Conservation (phyloP, 1,284 basidiomycete genomes). For the Cutaneotrichosporon curvatum region DNA sequence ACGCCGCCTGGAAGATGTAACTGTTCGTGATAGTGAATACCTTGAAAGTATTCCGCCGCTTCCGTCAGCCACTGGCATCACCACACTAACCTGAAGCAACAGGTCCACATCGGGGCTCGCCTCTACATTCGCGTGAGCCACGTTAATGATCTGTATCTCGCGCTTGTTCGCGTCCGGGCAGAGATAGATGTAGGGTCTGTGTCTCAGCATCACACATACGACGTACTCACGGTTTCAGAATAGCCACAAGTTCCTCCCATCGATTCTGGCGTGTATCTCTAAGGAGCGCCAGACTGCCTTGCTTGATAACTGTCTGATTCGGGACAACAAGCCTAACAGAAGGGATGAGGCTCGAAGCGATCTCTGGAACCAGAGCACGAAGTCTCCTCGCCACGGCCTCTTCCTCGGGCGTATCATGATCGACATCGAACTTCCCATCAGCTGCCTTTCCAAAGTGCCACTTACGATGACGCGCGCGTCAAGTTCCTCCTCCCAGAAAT, state of each 20-base stretch:
- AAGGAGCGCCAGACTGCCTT: slow-evolving; percentile 71
- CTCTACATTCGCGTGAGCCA: slow-evolving; percentile 76
- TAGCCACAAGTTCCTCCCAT: slow-evolving; percentile 82
- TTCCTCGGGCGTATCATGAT: slow-evolving; percentile 48
- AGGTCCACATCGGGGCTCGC: slow-evolving; percentile 77
- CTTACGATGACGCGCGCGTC: slow-evolving; percentile 66
- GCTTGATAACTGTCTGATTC: slow-evolving; percentile 67
- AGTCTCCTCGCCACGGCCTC: slow-evolving; percentile 46
- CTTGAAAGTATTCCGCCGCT: slow-evolving; percentile 79
- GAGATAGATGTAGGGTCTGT: slow-evolving; percentile 80
- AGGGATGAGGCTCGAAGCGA: slow-evolving; percentile 39
- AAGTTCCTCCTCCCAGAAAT: slow-evolving; percentile 74
- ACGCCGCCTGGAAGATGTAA: slow-evolving; percentile 73
- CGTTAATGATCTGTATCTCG: slow-evolving; percentile 75
- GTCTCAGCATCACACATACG: neutral
- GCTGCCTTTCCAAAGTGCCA: slow-evolving; percentile 1
- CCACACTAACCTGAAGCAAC: slow-evolving; percentile 65
- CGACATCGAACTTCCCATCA: slow-evolving; percentile 44
- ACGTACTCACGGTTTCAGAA: slow-evolving; percentile 64
- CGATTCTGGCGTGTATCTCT: slow-evolving; percentile 66
- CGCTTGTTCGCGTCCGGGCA: slow-evolving; percentile 73
- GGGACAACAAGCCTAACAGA: slow-evolving; percentile 15
- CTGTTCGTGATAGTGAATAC: slow-evolving; percentile 84
- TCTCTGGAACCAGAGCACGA: slow-evolving; percentile 50
- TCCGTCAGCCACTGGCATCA: slow-evolving; percentile 1